Conservation (phyloP, 768 basidiomycete genomes). For the Hygrophorus pudorinus region DNA sequence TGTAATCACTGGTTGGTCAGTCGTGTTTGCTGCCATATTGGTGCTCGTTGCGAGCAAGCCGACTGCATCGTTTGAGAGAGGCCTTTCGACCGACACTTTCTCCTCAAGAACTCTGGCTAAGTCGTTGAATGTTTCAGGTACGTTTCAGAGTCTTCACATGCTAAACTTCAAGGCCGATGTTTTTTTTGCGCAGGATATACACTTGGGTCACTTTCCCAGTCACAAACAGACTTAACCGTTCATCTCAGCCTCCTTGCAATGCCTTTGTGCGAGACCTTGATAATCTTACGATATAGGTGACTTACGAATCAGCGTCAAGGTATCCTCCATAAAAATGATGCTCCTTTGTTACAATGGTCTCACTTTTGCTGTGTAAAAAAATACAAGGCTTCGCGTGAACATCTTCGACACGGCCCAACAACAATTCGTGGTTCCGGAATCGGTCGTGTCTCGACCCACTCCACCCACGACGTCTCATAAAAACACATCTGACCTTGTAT, state of each 20-base stretch:
- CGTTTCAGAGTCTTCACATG: no score
- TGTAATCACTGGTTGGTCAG: no score
- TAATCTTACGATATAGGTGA: constrained; percentile 54
- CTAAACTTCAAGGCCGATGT: no score
- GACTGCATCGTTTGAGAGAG: no score
- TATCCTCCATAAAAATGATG: constrained; percentile 14
- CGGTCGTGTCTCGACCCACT: constrained; percentile 30
- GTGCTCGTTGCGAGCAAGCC: no score
- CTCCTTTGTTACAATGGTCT: background rate
- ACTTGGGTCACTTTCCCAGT: constrained; percentile 33
- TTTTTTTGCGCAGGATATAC: constrained; percentile 38
- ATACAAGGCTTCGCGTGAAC: constrained; percentile 51
- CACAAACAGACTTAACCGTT: constrained; percentile 41
- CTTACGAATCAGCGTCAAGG: constrained; percentile 50
- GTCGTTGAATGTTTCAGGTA: no score
- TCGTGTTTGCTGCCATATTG: no score
- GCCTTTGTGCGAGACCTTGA: constrained; percentile 53
- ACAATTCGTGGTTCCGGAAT: constrained; percentile 60
- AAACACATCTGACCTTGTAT: constrained; percentile 49
- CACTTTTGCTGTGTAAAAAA: background rate
- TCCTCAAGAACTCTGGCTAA: no score
- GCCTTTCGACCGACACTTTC: no score
- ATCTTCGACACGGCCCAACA: constrained; percentile 49
- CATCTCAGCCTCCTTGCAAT: constrained; percentile 45
- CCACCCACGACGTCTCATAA: constrained; percentile 24